These are phyloP conservation scores for Hirschioporus abietinus DNA, from an alignment of 768 basidiomycete genomes.

Conservation along the genomic window DNA sequence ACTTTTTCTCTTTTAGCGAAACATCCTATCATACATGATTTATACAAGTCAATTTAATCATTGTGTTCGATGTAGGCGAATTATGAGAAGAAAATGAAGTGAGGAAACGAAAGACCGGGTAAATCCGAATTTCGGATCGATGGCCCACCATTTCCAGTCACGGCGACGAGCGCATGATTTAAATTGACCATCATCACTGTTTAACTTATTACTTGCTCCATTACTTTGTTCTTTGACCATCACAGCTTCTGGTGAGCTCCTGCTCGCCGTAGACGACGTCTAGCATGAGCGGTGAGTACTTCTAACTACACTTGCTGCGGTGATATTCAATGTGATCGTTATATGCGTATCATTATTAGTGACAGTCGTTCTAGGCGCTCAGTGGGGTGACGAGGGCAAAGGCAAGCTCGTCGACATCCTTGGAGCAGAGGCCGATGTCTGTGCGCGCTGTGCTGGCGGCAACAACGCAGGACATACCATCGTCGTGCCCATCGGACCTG, in stretches of 20 bases:
- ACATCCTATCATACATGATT: too few relatives aligned
- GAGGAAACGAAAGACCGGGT: too few relatives aligned
- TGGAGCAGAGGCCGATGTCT: constrained; percentile 83
- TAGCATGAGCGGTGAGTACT: constrained; percentile 28
- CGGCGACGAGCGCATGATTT: neutral
- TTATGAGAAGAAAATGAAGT: too few relatives aligned
- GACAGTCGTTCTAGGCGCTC: constrained; percentile 78
- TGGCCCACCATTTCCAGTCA: neutral
- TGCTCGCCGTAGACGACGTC: constrained; percentile 14
- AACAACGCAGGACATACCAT: constrained; percentile 99
- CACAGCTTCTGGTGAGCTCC: constrained; percentile 7
- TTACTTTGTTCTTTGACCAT: neutral
- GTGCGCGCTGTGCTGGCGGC: constrained; percentile 94
- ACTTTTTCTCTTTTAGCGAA: too few relatives aligned
- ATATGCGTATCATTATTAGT: constrained; percentile 25
- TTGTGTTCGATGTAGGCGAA: too few relatives aligned
- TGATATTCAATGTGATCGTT: constrained; percentile 3
- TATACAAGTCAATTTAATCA: too few relatives aligned
- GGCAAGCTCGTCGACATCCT: constrained; percentile 98
- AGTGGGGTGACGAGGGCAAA: constrained; percentile 94
- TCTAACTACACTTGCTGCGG: constrained; percentile 13
- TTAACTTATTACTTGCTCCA: neutral
- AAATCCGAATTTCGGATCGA: neutral
- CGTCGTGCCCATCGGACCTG: constrained; percentile 67
- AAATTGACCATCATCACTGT: neutral